Base-by-base conservation (phyloP, 257 asterid genomes). In the Solanum verrucosum region DNA sequence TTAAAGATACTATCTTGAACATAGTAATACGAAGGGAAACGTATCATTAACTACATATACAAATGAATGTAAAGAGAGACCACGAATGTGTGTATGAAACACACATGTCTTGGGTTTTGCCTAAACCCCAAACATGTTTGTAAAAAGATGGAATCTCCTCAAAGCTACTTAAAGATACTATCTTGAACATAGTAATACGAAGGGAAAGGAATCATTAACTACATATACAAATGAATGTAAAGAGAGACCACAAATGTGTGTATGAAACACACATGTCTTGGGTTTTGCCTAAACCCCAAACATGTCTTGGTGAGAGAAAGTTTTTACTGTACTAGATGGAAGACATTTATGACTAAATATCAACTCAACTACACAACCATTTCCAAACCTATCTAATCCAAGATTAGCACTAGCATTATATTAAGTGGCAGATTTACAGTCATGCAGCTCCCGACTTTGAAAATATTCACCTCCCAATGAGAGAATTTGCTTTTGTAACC, bases 91-190 rank as follows among this genome's bases (percentile, higher is more conserved):
- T 9, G 46, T 73, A 73, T 8, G 46, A 74, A 74, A 37, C 6
- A 73, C 31, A 11, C 33, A 4, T 34, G 7, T 25, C 27, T 21
- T 21, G 25, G 83, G 83, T 23, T 37, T 37, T 44, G 11, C n/a
- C 31, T 21, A 74, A 35, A 21, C 82, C n/a, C 31, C 82, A 20
- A 73, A 74, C 82, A 35, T 74, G 49, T 73, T 9, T 73, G 71
- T 63, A 65, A 60, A 84, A n/a, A 37, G 38, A n/a, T 33, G 87
- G 87, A 84, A 67, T 84, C 44, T 81, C 85, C 85, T 81, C 70
- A 81, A 81, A 81, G 68, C 29, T 81, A 52, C 59, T 25, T 56
- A 56, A 52, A 56, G 9, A 18, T 56, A 6, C 63, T 1, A 63
- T 67, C 75, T 85, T 67, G 11, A 63, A 85, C n/a, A 42, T 9